Conservation (phyloP, 495 filamentous ascomycete species). For the Penicillium argentinense region DNA sequence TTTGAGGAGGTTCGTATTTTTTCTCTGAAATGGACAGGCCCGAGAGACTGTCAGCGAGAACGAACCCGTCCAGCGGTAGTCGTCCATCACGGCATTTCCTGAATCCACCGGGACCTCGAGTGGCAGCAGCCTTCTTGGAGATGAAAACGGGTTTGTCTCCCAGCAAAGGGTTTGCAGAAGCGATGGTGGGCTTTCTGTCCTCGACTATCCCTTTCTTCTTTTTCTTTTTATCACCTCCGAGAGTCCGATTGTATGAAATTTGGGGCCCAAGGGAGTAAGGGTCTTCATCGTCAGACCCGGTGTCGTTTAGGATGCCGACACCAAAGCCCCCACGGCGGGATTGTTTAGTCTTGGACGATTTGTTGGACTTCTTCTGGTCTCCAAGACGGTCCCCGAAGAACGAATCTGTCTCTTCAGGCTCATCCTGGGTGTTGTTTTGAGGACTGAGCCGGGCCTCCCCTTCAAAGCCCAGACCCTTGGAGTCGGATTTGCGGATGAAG, state of each 20-base stretch:
- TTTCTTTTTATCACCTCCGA: constrained; percentile 86
- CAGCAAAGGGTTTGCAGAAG: constrained; percentile 62
- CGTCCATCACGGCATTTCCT: constrained; percentile 89
- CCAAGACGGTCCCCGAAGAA: constrained; percentile 43
- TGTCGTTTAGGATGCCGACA: constrained; percentile 89
- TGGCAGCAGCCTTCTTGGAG: constrained; percentile 66
- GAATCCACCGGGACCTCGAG: constrained; percentile 55
- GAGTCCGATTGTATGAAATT: constrained; percentile 83
- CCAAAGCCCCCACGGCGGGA: constrained; percentile 70
- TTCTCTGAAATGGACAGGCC: constrained; percentile 53
- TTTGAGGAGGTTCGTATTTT: constrained; percentile 70
- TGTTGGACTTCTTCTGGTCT: constrained; percentile 23
- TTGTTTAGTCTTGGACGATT: constrained; percentile 48
- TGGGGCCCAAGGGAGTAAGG: constrained; percentile 88
- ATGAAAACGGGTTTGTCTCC: constrained; percentile 72
- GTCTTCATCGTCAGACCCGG: constrained; percentile 96
- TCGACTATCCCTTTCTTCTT: constrained; percentile 57
- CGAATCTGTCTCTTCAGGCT: constrained; percentile 45
- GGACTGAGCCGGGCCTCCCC: constrained; percentile 60
- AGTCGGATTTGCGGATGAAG: constrained; percentile 73
- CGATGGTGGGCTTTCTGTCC: constrained; percentile 32
- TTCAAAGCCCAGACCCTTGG: constrained; percentile 78
- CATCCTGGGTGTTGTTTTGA: constrained; percentile 42
- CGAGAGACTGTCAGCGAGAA: constrained; percentile 64
- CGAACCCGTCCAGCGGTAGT: constrained; percentile 81